Base-by-base conservation (phyloP, 139 green algal species). In the Astrephomene gubernaculifera region DNA sequence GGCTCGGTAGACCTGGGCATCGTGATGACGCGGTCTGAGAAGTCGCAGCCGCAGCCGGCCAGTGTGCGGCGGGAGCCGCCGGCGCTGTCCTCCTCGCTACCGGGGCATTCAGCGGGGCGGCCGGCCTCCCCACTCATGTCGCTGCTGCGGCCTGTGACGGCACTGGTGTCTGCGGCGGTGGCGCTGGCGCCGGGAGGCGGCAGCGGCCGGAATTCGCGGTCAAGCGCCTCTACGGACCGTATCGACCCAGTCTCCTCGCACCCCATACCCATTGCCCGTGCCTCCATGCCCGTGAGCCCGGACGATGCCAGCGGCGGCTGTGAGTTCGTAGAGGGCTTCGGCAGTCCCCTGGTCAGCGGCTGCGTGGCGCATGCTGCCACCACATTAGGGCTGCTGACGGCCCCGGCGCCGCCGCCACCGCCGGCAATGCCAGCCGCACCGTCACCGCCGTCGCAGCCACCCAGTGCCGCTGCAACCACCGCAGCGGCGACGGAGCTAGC, bases 61-160 rank as follows among this genome's bases (percentile, higher is more conserved):
- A n/a, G n/a, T n/a, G n/a, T n/a, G n/a, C n/a, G n/a, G n/a, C n/a
- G n/a, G n/a, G n/a, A n/a, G n/a, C n/a, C n/a, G n/a, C n/a, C n/a
- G n/a, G n/a, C n/a, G n/a, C n/a, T n/a, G n/a, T n/a, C n/a, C n/a
- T n/a, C n/a, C n/a, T n/a, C n/a, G n/a, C n/a, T n/a, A n/a, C n/a
- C n/a, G n/a, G n/a, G n/a, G n/a, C n/a, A n/a, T n/a, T n/a, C n/a
- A n/a, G n/a, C n/a, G n/a, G 19, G 25, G 1, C 21, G 19, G 19
- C 25, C 21, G 12, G 19, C 60, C 21, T 10, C 25, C 45, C 49
- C 52, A 24, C 54, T 80, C 31, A 22, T 67, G 45, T 52, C 72
- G 72, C 72, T 80, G 72, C 72, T 80, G 35, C 74, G 74, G 4
- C 74, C 74, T 22, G 74, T 82, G 7, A 71, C 74, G 27, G 74